phyloP scores from a whole-genome alignment of 176 grass and related monocot species.

The Chrysopogon serrulatus region DNA sequence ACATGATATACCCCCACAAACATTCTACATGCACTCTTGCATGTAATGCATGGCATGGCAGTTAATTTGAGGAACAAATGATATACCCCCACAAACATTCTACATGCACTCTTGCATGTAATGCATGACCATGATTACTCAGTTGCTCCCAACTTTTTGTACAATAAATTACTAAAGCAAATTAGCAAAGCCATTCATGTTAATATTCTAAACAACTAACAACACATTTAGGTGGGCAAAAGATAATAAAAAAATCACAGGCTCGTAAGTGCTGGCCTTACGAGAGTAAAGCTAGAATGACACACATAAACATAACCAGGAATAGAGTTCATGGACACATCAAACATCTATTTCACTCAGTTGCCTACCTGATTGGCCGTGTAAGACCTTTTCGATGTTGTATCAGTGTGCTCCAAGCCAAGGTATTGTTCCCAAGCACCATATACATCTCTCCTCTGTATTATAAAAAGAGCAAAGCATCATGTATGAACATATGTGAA shows the following conservation, averaged over 20 bases:
- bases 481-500: conserved; percentile 9
- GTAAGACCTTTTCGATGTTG: conserved; percentile 59
- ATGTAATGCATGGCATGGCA: no score
- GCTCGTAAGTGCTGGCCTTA: background rate
- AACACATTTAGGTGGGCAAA: background rate
- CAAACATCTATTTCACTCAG: background rate
- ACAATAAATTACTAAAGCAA: background rate
- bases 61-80: no score
- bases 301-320: background rate
- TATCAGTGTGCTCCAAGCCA: conserved; percentile 74
- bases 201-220: background rate
- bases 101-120: no score
- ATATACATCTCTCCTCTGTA: conserved; percentile 61
- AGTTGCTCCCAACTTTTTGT: background rate
- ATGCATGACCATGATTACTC: background rate
- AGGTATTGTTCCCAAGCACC: conserved; percentile 86
- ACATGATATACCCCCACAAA: background rate
- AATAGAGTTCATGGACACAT: background rate
- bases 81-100: no score
- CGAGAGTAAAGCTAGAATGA: background rate
- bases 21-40: background rate
- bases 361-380: conserved; percentile 59
- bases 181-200: background rate
- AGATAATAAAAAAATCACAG: background rate
- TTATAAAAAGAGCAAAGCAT: conserved; percentile 22